A percentile compares a stretch with the other conserved stretches of the same genome.
phyloP scores from a whole-genome alignment of 139 green algal species.

The Micractinium conductrix region DNA sequence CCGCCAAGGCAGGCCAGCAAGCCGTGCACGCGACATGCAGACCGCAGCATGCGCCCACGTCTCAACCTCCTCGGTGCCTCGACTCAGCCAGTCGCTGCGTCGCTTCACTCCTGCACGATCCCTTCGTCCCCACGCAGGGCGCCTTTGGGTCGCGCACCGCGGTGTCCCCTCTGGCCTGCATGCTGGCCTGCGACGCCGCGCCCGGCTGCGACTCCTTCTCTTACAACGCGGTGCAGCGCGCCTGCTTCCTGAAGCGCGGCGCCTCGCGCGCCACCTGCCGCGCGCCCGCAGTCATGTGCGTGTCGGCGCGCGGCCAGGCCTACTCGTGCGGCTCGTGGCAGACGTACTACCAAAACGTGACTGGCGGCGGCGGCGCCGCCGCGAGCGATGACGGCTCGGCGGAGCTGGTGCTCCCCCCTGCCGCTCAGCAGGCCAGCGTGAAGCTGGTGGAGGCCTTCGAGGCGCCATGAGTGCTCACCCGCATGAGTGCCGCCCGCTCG shows the following conservation, averaged over 20 bases:
- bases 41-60: too few species aligned
- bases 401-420: too few species aligned
- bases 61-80: too few species aligned
- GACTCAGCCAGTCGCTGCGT: too few species aligned
- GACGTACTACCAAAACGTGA: slow-evolving; percentile 54
- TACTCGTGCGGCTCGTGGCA: slow-evolving; percentile 61
- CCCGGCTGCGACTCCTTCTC: slow-evolving; percentile 50
- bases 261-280: slow-evolving; percentile 18
- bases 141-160: slow-evolving; percentile 34
- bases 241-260: slow-evolving; percentile 49
- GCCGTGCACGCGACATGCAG: too few species aligned
- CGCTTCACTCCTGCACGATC: too few species aligned
- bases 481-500: too few species aligned
- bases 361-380: too few species aligned
- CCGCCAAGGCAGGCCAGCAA: too few species aligned
- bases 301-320: slow-evolving; percentile 21
- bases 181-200: slow-evolving; percentile 51
- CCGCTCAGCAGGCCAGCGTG: not conserved
- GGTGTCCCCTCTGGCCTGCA: slow-evolving; percentile 41
- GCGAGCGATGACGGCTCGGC: too few species aligned
- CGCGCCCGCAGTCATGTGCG: slow-evolving; percentile 23
- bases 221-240: slow-evolving; percentile 48
- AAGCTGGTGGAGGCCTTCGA: slow-evolving; percentile 6
- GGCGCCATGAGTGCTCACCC: not conserved
- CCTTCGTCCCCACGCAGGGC: not conserved